These are phyloP conservation scores for Hsuehochloa calcarea DNA, from an alignment of 176 grass and related monocot species.

Conservation along the genomic window DNA sequence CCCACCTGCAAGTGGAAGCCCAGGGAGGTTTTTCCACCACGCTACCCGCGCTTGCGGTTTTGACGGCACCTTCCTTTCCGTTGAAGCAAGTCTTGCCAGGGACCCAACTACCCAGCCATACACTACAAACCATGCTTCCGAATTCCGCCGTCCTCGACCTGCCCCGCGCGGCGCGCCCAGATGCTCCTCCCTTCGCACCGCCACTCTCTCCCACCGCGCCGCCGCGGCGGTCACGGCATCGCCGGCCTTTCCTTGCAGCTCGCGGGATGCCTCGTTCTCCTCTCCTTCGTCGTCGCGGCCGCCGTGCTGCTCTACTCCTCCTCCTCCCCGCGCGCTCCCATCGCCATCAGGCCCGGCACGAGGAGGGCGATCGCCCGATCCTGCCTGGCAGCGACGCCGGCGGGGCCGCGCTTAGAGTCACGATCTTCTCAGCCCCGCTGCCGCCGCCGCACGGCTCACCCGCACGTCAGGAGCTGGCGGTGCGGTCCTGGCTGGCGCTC, in stretches of 20 bases:
- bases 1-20: background rate
- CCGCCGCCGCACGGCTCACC: slow-evolving; percentile 27
- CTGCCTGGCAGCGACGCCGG: background rate
- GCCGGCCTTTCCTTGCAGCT: background rate
- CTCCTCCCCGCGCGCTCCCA: background rate
- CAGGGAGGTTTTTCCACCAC: no score
- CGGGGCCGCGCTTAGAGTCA: slow-evolving; percentile 17
- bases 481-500: slow-evolving; percentile 82
- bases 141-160: no score
- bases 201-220: background rate
- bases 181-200: background rate
- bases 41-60: background rate
- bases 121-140: background rate
- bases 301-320: slow-evolving; percentile 3
- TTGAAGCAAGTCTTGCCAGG: background rate
- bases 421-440: slow-evolving; percentile 55
- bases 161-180: background rate
- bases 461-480: slow-evolving; percentile 65
- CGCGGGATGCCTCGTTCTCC: slow-evolving; percentile 18
- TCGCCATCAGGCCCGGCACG: background rate
- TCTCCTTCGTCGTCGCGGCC: slow-evolving; percentile 23
- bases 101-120: background rate
- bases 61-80: background rate
- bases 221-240: background rate
- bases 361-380: background rate